Evolutionary conservation across 495 filamentous ascomycete genomes (phyloP).

Genomic region (Chaetomidium leptoderma): DNA sequence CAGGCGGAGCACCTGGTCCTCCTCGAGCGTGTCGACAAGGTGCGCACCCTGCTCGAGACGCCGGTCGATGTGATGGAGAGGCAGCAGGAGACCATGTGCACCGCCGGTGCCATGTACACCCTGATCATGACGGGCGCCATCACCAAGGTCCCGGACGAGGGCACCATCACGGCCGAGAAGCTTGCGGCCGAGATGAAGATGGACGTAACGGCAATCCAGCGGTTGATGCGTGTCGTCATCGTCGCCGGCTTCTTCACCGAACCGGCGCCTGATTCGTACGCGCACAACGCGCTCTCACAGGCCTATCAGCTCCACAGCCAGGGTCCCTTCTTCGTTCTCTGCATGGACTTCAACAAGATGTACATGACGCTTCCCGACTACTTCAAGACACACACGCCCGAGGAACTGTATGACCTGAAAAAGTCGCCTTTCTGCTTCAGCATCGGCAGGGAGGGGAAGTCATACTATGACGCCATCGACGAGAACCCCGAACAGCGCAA

Average conservation of each 20-base stretch:
- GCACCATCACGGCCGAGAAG: slow-evolving; percentile 24
- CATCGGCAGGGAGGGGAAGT: slow-evolving; percentile 27
- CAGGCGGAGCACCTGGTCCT: slow-evolving; percentile 21
- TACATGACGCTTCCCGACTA: slow-evolving; percentile 27
- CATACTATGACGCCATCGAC: slow-evolving; percentile 30
- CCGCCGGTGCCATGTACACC: slow-evolving; percentile 21
- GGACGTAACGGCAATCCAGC: slow-evolving; percentile 26
- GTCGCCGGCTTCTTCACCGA: slow-evolving; percentile 28
- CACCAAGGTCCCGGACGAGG: slow-evolving; percentile 25
- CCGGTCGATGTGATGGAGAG: slow-evolving; percentile 25
- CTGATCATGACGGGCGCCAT: slow-evolving; percentile 24
- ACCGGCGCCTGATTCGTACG: slow-evolving; percentile 23
- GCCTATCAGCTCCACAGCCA: slow-evolving; percentile 11
- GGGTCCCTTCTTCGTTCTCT: slow-evolving; percentile 21
- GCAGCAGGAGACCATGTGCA: slow-evolving; percentile 19
- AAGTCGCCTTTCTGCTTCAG: slow-evolving; percentile 33
- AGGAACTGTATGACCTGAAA: slow-evolving; percentile 28
- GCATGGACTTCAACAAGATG: slow-evolving; percentile 23
- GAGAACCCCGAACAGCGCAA: slow-evolving; percentile 14
- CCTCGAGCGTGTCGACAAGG: slow-evolving; percentile 21
- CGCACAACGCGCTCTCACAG: slow-evolving; percentile 25
- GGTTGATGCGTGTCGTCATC: slow-evolving; percentile 26
- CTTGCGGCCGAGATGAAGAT: slow-evolving; percentile 25
- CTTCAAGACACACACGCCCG: slow-evolving; percentile 27
- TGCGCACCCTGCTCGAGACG: slow-evolving; percentile 21